Conservation (phyloP, 306 rosid species). For the Trifolium repens region DNA sequence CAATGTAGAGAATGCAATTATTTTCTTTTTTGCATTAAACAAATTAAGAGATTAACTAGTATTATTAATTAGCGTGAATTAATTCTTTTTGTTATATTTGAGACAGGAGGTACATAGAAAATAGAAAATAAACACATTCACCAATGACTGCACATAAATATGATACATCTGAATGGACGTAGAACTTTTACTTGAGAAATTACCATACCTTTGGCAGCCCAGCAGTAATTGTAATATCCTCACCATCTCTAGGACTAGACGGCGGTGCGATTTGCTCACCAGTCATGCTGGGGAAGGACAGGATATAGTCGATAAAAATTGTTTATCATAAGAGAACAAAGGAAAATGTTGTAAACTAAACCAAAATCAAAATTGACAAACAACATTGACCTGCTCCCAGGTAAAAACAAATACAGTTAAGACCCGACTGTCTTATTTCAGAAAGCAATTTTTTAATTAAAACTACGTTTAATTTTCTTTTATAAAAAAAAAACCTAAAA, state of each 20-base stretch:
- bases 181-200: slow-evolving; percentile 36
- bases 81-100: neutral
- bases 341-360: slow-evolving; percentile 22
- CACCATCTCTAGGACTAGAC: slow-evolving; percentile 97
- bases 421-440: neutral
- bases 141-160: slow-evolving; percentile 28
- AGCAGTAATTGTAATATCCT: slow-evolving; percentile 69
- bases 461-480: neutral
- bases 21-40: neutral
- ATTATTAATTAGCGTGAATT: neutral
- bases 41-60: neutral
- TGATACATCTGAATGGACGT: slow-evolving; percentile 30
- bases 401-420: slow-evolving; percentile 4
- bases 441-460: neutral
- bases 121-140: slow-evolving; percentile 24
- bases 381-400: slow-evolving; percentile 14
- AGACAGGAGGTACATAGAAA: slow-evolving; percentile 8
- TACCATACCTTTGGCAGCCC: slow-evolving; percentile 81
- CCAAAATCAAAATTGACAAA: slow-evolving; percentile 11
- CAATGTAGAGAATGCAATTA: neutral
- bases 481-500: neutral
- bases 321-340: slow-evolving; percentile 14
- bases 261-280: slow-evolving; percentile 79
- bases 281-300: slow-evolving; percentile 74
- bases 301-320: slow-evolving; percentile 25